Evolutionary conservation across 2,329 filamentous ascomycete species (phyloP).

Genomic region (Epichloe bromicola): DNA sequence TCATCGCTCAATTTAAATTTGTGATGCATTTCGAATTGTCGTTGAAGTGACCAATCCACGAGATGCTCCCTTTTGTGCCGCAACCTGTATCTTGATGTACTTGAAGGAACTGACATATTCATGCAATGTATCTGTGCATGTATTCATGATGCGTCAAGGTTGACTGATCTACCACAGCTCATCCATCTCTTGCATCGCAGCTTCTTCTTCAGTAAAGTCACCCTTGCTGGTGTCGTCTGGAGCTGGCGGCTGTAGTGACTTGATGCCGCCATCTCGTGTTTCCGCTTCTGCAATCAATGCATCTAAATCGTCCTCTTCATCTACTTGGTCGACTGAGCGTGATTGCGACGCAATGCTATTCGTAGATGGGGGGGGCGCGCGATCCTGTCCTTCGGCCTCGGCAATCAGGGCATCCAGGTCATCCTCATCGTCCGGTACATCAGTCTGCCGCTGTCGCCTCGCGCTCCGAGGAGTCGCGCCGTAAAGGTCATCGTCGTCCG

Average conservation of each 20-base stretch:
- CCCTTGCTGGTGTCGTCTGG: constrained; percentile 9
- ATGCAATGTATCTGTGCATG: background rate
- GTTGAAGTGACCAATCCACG: no score
- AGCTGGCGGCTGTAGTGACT: constrained; percentile 4
- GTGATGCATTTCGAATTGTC: no score
- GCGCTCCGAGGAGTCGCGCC: constrained; percentile 33
- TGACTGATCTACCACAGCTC: constrained; percentile 26
- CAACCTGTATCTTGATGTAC: no score
- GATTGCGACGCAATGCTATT: background rate
- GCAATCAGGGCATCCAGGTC: constrained; percentile 43
- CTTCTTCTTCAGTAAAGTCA: constrained; percentile 49
- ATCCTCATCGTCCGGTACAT: constrained; percentile 32
- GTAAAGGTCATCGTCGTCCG: constrained; percentile 41
- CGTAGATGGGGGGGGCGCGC: no score
- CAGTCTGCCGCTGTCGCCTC: constrained; percentile 4
- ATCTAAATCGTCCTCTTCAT: constrained; percentile 33
- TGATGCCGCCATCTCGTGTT: constrained; percentile 7
- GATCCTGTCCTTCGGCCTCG: constrained; percentile 25
- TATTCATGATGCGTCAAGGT: background rate
- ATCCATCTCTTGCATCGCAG: constrained; percentile 53
- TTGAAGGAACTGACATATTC: background rate
- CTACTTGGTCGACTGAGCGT: background rate
- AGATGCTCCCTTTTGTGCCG: no score
- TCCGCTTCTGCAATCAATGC: constrained; percentile 40
- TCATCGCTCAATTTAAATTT: background rate